Evolutionary conservation across 164 flowering plant genomes (phyloP).

Genomic region (Vitis amurensis): DNA sequence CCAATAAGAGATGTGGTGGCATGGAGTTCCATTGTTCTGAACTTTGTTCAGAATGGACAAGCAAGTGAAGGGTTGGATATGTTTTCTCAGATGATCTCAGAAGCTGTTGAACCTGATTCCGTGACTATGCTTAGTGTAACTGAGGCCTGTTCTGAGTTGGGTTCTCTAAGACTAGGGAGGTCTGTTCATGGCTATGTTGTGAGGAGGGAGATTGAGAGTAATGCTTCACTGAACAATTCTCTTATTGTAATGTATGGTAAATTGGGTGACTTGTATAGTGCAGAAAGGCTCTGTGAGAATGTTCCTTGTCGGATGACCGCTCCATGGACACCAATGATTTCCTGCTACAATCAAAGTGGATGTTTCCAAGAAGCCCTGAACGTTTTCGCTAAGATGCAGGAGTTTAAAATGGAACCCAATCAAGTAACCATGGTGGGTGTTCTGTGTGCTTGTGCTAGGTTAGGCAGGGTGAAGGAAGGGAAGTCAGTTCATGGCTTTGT

Average conservation of each 20-base stretch:
- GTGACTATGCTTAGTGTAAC: slow-evolving; percentile 57
- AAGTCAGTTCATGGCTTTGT: slow-evolving; percentile 64
- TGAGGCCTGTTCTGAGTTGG: slow-evolving; percentile 66
- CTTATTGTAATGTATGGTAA: slow-evolving; percentile 65
- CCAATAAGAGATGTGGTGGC: slow-evolving; percentile 58
- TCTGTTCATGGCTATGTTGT: slow-evolving; percentile 62
- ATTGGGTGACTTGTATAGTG: slow-evolving; percentile 50
- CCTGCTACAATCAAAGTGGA: slow-evolving; percentile 56
- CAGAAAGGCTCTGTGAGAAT: slow-evolving; percentile 45
- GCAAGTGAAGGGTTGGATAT: slow-evolving; percentile 43
- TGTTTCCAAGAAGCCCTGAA: slow-evolving; percentile 43
- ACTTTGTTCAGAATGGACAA: slow-evolving; percentile 47
- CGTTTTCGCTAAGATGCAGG: slow-evolving; percentile 43
- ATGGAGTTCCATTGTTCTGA: slow-evolving; percentile 67
- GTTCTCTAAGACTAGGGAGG: slow-evolving; percentile 39
- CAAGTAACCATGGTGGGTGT: slow-evolving; percentile 51
- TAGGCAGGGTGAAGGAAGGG: slow-evolving; percentile 53
- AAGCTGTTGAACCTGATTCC: slow-evolving; percentile 48
- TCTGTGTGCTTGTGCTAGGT: slow-evolving; percentile 54
- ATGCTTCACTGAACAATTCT: slow-evolving; percentile 46
- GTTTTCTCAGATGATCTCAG: slow-evolving; percentile 48
- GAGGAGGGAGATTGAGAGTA: slow-evolving; percentile 33
- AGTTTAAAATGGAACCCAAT: slow-evolving; percentile 40
- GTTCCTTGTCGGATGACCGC: slow-evolving; percentile 17
- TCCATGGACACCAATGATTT: slow-evolving; percentile 70